Conservation (phyloP, 1,284 basidiomycete genomes). For the Filobasidium uniguttulatum region DNA sequence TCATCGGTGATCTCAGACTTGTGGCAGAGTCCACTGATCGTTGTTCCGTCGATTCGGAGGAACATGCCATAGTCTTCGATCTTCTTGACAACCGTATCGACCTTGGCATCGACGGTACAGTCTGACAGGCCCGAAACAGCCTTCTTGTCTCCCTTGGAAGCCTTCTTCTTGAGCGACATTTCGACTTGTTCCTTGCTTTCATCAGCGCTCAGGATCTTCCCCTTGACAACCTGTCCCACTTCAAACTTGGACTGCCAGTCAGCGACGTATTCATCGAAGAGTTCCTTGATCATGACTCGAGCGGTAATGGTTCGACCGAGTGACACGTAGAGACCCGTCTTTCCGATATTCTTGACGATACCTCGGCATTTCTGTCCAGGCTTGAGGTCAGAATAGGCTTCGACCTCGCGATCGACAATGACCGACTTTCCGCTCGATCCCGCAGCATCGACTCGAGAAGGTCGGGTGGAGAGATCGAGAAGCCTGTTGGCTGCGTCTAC, state of each 20-base stretch:
- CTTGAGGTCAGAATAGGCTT: conserved; percentile 51
- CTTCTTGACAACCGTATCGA: conserved; percentile 58
- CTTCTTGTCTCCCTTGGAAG: conserved; percentile 36
- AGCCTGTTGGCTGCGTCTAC: conserved; percentile 54
- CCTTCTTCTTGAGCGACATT: conserved; percentile 58
- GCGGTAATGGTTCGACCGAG: conserved; percentile 71
- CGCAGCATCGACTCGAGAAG: conserved; percentile 49
- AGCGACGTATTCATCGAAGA: conserved; percentile 84
- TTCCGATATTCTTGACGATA: conserved; percentile 68
- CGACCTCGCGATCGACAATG: conserved; percentile 57
- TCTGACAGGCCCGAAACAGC: conserved; percentile 41
- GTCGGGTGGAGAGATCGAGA: conserved; percentile 63
- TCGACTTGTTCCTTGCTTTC: conserved; percentile 61
- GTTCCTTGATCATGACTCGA: conserved; percentile 83
- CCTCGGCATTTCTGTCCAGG: conserved; percentile 65
- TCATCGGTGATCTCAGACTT: conserved; percentile 85
- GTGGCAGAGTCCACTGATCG: conserved; percentile 82
- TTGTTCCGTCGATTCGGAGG: conserved; percentile 68
- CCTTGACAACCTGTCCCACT: conserved; percentile 70
- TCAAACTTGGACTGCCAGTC: conserved; percentile 82
- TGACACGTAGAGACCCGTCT: conserved; percentile 81
- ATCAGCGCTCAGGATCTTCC: conserved; percentile 65
- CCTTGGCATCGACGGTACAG: conserved; percentile 58
- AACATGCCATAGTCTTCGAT: conserved; percentile 78
- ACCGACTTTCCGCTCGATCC: conserved; percentile 25